Evolutionary conservation across 2,329 filamentous ascomycete genomes (phyloP).

Genomic region (Fusarium chuoi): DNA sequence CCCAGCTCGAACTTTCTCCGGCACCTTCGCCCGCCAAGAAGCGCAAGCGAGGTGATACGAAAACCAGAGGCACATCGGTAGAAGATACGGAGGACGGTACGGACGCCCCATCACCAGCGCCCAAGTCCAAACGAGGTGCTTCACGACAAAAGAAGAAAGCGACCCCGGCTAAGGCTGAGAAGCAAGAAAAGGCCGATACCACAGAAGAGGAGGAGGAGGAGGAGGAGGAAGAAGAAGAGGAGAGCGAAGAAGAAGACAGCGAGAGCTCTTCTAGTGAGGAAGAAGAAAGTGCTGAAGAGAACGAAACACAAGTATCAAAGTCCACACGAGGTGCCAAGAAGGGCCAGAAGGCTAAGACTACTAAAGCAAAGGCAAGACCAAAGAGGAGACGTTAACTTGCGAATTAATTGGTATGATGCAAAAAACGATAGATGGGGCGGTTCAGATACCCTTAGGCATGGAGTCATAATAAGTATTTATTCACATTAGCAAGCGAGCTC

Average conservation of each 20-base stretch:
- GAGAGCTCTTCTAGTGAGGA: constrained; percentile 49
- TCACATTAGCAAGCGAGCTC: neutral
- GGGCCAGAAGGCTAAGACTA: constrained; percentile 42
- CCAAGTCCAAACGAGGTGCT: constrained; percentile 55
- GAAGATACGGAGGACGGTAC: constrained; percentile 61
- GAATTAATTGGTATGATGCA: neutral
- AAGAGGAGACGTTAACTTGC: constrained; percentile 42
- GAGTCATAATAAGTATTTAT: neutral
- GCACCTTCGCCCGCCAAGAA: constrained; percentile 52
- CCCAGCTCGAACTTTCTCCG: constrained; percentile 55
- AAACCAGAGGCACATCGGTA: constrained; percentile 55
- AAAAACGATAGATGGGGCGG: neutral
- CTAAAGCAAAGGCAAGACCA: constrained; percentile 47
- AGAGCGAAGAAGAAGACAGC: constrained; percentile 52
- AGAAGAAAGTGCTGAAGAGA: constrained; percentile 51
- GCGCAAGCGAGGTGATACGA: constrained; percentile 57
- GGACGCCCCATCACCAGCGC: constrained; percentile 50
- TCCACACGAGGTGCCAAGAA: constrained; percentile 50
- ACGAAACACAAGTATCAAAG: constrained; percentile 52
- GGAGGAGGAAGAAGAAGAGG: constrained; percentile 44
- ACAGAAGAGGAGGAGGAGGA: constrained; percentile 51
- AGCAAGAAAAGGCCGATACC: constrained; percentile 50
- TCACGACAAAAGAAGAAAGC: constrained; percentile 57
- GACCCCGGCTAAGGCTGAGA: constrained; percentile 54
- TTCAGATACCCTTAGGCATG: constrained; percentile 24